phyloP scores from a whole-genome alignment of 768 basidiomycete genomes.

The Boletus rubroflammeus region DNA sequence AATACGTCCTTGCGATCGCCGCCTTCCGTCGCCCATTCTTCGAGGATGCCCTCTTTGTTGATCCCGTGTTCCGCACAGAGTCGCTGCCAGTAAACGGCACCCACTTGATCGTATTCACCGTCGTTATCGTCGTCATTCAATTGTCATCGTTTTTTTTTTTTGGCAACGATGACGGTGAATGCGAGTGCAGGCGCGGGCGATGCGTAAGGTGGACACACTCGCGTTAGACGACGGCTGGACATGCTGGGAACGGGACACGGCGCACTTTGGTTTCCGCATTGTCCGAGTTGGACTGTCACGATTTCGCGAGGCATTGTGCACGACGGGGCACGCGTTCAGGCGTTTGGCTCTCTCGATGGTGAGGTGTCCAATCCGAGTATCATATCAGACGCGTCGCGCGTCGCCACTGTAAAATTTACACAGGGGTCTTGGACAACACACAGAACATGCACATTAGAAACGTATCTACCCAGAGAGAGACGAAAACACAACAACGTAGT shows the following conservation, averaged over 20 bases:
- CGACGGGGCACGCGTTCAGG: slow-evolving; percentile 16
- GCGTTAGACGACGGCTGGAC: slow-evolving; percentile 3
- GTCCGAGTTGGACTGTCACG: slow-evolving; percentile 81
- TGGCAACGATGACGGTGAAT: too few relatives aligned
- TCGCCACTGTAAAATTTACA: not conserved
- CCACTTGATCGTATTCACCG: slow-evolving; percentile 54
- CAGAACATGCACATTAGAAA: slow-evolving; percentile 19
- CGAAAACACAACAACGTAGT: slow-evolving; percentile 20
- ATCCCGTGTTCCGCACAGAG: slow-evolving; percentile 98
- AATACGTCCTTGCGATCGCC: slow-evolving; percentile 98
- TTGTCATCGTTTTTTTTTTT: not conserved
- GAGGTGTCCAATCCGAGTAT: slow-evolving; percentile 5
- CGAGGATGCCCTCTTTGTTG: slow-evolving; percentile 89
- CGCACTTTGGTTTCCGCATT: slow-evolving; percentile 91
- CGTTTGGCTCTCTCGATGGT: not conserved
- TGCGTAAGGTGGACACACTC: not conserved
- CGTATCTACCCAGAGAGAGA: slow-evolving; percentile 12
- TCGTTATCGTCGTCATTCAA: not conserved
- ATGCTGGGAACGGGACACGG: slow-evolving; percentile 3
- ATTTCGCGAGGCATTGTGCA: slow-evolving; percentile 74
- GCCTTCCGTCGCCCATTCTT: slow-evolving; percentile 95
- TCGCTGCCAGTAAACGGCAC: slow-evolving; percentile 97
- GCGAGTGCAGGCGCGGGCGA: not conserved
- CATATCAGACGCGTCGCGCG: slow-evolving; percentile 7
- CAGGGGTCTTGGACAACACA: not conserved